Conservation (phyloP, 106 monocot genomes). For the Hemerocallis citrina region DNA sequence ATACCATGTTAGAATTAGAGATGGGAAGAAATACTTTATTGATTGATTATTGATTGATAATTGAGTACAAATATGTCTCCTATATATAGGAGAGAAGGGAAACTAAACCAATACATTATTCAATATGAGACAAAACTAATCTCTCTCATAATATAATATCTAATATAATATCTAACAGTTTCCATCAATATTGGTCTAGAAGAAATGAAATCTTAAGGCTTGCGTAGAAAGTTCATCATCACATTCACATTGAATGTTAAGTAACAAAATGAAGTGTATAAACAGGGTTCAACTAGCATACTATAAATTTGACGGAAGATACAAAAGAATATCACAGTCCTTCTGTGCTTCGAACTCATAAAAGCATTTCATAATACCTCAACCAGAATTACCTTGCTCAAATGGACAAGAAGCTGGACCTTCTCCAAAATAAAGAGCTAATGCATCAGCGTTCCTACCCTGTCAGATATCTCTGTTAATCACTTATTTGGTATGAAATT, state of each 20-base stretch:
- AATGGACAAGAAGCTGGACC: constrained; percentile 57
- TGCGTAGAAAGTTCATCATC: not conserved
- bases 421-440: constrained; percentile 37
- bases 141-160: too few relatives aligned
- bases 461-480: constrained; percentile 7
- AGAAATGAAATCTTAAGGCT: too few relatives aligned
- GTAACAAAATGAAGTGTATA: not conserved
- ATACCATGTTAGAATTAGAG: too few relatives aligned
- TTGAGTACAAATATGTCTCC: too few relatives aligned
- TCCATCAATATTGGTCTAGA: too few relatives aligned
- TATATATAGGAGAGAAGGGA: too few relatives aligned
- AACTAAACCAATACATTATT: too few relatives aligned
- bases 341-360: not conserved
- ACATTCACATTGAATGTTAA: not conserved
- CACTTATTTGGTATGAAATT: not conserved
- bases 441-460: constrained; percentile 24
- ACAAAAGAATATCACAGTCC: not conserved
- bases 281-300: not conserved
- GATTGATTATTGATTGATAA: too few relatives aligned
- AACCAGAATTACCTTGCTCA: constrained; percentile 43
- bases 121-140: too few relatives aligned
- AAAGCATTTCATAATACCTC: constrained; percentile 3
- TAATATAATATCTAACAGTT: too few relatives aligned
- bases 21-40: too few relatives aligned
- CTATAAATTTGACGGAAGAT: not conserved